These are phyloP conservation scores for Didymella glomerata DNA, from an alignment of 2,329 filamentous ascomycete species.

Conservation along the genomic window DNA sequence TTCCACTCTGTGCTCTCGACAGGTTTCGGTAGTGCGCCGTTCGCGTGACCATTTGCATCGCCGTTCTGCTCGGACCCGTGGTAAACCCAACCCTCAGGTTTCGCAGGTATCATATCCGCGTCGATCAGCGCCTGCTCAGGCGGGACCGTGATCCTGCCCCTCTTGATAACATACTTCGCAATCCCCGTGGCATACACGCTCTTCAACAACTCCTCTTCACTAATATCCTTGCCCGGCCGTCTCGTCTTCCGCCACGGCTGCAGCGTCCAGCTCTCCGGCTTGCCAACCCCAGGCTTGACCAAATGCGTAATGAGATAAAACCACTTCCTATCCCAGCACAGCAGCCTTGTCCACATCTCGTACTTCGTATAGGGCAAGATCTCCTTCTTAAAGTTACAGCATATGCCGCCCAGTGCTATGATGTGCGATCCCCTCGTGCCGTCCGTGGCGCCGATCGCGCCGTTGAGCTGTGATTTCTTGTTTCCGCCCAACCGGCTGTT, in stretches of 20 bases:
- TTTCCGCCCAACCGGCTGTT: slow-evolving; percentile 35
- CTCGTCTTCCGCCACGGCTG: slow-evolving; percentile 54
- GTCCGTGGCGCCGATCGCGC: slow-evolving; percentile 28
- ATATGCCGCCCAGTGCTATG: slow-evolving; percentile 58
- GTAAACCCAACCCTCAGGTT: slow-evolving; percentile 66
- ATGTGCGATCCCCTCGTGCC: slow-evolving; percentile 39
- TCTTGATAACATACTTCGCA: slow-evolving; percentile 61
- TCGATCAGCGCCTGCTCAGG: slow-evolving; percentile 78
- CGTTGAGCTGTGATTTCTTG: slow-evolving; percentile 29
- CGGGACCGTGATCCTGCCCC: slow-evolving; percentile 77
- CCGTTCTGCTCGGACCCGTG: slow-evolving; percentile 19
- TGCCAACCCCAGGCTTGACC: slow-evolving; percentile 55
- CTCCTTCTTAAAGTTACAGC: slow-evolving; percentile 58
- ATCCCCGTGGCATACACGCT: slow-evolving; percentile 60
- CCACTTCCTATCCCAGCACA: slow-evolving; percentile 62
- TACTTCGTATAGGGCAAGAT: slow-evolving; percentile 56
- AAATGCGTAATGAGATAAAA: slow-evolving; percentile 59
- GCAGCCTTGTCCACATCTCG: slow-evolving; percentile 59
- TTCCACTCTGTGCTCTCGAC: slow-evolving; percentile 59
- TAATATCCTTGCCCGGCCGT: slow-evolving; percentile 27
- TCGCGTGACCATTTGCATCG: slow-evolving; percentile 20
- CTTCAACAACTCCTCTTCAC: slow-evolving; percentile 50
- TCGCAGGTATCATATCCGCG: slow-evolving; percentile 76
- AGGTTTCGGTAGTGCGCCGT: slow-evolving; percentile 38
- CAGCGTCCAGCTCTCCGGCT: slow-evolving; percentile 53